Base-by-base conservation (phyloP, 2,329 filamentous ascomycete species). In the Orbilia javanica region DNA sequence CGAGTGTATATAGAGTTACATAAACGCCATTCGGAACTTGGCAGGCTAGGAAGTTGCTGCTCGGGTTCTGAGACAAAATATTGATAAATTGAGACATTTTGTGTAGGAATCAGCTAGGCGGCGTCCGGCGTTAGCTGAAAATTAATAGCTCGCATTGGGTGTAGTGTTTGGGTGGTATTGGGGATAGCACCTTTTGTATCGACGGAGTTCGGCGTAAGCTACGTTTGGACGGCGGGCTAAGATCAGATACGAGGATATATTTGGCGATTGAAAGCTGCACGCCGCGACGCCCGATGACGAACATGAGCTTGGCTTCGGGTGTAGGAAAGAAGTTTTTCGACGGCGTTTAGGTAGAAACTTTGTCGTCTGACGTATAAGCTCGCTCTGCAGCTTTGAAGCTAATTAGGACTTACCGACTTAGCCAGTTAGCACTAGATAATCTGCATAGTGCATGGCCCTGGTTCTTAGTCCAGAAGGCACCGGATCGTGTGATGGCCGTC, bases 11-110 rank as follows among this genome's bases (percentile, higher is more conserved):
- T 15, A 31, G 46, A 29, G 36, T 55, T 48, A 39, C 63, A 44
- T 29, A 71, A 65, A 50, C 63, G 67, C 67, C 42, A 22, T 65
- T 77, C 74, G 74, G 74, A 78, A 78, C 74, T 78, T 78, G 74
- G 74, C 74, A 25, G 27, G 13, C 62, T 31, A 36, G 36, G 39
- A 22, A 22, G 13, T 42, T 34, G 20, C 20, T 29, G 18, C 22
- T 64, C 34, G 46, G 13, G 34, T 44, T 65, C 31, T 72, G 48
- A 72, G 68, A 72, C 68, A 72, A 48, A 53, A 36, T 60, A 36
- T 50, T 66, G 50, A 73, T 66, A 34, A 66, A 66, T 66, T 70
- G 57, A 77, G 66, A 71, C 66, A 77, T 70, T 46, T 63, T 36
- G 67, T 46, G 44, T 57, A 8, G 44, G 60, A 31, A 25, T 72